Evolutionary conservation across 192 early-diverging fungal species (phyloP), one percentile per base, ranked within the genome.

Genomic region (Lobosporangium transversale): DNA sequence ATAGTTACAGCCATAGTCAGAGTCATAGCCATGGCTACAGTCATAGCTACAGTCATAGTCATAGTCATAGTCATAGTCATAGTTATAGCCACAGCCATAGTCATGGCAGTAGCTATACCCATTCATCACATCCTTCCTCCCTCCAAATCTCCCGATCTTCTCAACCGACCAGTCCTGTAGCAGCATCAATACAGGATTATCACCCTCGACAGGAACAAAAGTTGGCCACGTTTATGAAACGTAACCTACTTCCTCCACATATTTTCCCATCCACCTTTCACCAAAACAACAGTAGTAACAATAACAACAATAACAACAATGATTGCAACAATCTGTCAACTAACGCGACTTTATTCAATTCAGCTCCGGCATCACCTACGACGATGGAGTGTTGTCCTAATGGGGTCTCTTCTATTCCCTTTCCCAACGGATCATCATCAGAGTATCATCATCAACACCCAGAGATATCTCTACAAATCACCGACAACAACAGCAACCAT

Each of bases 231-330:
- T 76, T 76, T 43, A 76, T 76, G 64, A 66, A 62, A 58, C 73
- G 73, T 23, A 76, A 67, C 48, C 64, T 76, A 48, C 58, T 76
- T 35, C 73, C 73, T 35, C 73, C 73, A 67, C 73, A 76, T 37
- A 48, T 59, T 1, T 53, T 76, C 20, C 29, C 29, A 29, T n/a
- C n/a, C n/a, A 57, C 73, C 58, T 36, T 7, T 29, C 40, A 21
- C 49, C 52, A 10, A 58, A 30, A 15, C 20, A 31, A 7, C 51
- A 45, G 2, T 33, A 33, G 6, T 49, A 53, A 53, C 20, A 14
- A 47, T 10, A 7, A 10, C 26, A 51, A 54, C 29, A 57, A 42
- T 23, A 31, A 40, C 53, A n/a, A n/a, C n/a, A n/a, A n/a, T n/a
- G n/a, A n/a, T n/a, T n/a, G n/a, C n/a, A n/a, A n/a, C n/a, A n/a